These are phyloP conservation scores for Neonectria punicea DNA, from an alignment of 2,329 filamentous ascomycete species.

Conservation along the genomic window DNA sequence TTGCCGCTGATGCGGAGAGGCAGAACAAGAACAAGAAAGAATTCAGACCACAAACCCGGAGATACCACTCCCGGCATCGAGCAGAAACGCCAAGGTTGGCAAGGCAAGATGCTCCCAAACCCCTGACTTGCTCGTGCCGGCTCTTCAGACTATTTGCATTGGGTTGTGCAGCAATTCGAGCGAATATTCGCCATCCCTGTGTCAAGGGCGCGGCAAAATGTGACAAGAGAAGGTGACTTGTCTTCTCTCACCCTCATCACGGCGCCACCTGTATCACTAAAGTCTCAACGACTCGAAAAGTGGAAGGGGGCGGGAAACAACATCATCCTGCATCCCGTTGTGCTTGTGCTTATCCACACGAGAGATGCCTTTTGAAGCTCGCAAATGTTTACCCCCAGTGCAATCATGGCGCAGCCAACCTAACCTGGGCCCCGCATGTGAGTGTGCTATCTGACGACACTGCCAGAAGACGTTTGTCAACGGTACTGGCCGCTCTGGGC, in stretches of 20 bases:
- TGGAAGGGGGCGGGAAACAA: neutral
- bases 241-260: slow-evolving; percentile 10
- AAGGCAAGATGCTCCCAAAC: slow-evolving; percentile 5
- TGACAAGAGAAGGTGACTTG: slow-evolving; percentile 19
- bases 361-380: slow-evolving; percentile 3
- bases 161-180: slow-evolving; percentile 1
- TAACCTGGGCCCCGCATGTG: slow-evolving; percentile 11
- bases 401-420: slow-evolving; percentile 9
- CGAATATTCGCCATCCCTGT: slow-evolving; percentile 9
- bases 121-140: neutral
- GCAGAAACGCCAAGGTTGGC: neutral
- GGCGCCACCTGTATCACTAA: slow-evolving; percentile 12
- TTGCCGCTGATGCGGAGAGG: neutral
- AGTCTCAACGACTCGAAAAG: slow-evolving; percentile 11
- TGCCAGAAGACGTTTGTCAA: slow-evolving; percentile 20
- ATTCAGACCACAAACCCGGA: neutral
- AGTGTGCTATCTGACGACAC: slow-evolving; percentile 18
- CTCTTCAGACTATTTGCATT: neutral
- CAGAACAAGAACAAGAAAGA: neutral
- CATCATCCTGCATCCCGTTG: slow-evolving; percentile 2
- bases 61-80: neutral
- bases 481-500: slow-evolving; percentile 36
- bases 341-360: slow-evolving; percentile 1
- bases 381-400: slow-evolving; percentile 1
- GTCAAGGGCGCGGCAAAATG: slow-evolving; percentile 9